A percentile compares a stretch with the other conserved stretches of the same genome.
phyloP scores from a whole-genome alignment of 768 basidiomycete genomes.

The Boletus speciosus region DNA sequence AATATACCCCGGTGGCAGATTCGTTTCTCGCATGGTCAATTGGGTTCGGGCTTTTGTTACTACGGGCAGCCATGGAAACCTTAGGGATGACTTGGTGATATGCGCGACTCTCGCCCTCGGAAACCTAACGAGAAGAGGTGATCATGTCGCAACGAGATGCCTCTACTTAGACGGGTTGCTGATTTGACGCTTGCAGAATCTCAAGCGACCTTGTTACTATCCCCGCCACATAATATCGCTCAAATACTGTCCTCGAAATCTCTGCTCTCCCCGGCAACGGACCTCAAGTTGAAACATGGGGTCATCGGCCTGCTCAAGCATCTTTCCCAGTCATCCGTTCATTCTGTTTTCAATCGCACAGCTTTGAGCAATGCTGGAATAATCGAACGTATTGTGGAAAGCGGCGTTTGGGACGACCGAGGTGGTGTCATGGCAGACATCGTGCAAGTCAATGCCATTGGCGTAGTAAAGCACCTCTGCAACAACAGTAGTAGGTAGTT shows the following conservation, averaged over 20 bases:
- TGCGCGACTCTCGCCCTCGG: constrained; percentile 82
- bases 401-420: constrained; percentile 66
- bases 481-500: constrained; percentile 59
- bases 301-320: constrained; percentile 85
- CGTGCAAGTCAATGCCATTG: constrained; percentile 85
- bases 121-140: constrained; percentile 77
- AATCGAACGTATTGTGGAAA: constrained; percentile 56
- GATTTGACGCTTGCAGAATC: constrained; percentile 41
- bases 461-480: constrained; percentile 86
- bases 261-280: constrained; percentile 52
- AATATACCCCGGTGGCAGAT: constrained; percentile 59
- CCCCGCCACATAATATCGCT: constrained; percentile 63
- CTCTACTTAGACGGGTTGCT: constrained; percentile 3
- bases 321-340: constrained; percentile 66
- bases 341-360: constrained; percentile 54
- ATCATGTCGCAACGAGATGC: constrained; percentile 1
- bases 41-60: constrained; percentile 67
- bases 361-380: constrained; percentile 60
- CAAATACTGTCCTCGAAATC: constrained; percentile 53
- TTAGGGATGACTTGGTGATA: constrained; percentile 73
- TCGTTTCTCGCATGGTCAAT: constrained; percentile 67
- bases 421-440: constrained; percentile 79
- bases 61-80: constrained; percentile 29
- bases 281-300: constrained; percentile 87
- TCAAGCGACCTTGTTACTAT: constrained; percentile 57